Evolutionary conservation across 768 basidiomycete genomes (phyloP).

Genomic region (Suillus decipiens): DNA sequence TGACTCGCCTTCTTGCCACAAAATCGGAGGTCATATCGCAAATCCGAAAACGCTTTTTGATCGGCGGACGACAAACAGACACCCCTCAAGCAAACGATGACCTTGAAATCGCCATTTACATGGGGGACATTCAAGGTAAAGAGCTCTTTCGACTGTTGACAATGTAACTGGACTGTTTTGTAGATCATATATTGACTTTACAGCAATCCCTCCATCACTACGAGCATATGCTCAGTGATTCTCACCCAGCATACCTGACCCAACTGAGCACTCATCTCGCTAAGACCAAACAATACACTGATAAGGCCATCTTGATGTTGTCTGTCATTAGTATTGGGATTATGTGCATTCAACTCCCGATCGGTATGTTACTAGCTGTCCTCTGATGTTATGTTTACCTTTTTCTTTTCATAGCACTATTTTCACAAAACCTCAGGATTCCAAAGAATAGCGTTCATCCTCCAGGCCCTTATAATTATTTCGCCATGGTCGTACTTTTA

Average conservation of each 20-base stretch:
- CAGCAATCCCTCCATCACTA: conserved; percentile 84
- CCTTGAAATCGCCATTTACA: conserved; percentile 78
- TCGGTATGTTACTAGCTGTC: conserved; percentile 43
- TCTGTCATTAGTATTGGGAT: conserved; percentile 68
- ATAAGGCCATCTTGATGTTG: conserved; percentile 66
- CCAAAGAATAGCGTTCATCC: conserved; percentile 51
- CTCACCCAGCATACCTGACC: conserved; percentile 83
- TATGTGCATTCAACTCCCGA: conserved; percentile 60
- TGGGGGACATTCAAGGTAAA: conserved; percentile 90
- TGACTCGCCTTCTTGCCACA: conserved; percentile 71
- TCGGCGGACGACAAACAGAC: conserved; percentile 24
- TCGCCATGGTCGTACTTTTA: conserved; percentile 54
- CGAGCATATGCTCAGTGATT: conserved; percentile 85
- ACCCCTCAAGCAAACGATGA: conserved; percentile 46
- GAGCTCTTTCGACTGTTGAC: conserved; percentile 3
- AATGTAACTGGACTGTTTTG: conserved; percentile 8
- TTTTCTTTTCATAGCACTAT: conserved; percentile 46
- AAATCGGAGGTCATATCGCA: conserved; percentile 85
- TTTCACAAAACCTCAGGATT: conserved; percentile 66
- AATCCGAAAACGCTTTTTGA: conserved; percentile 69
- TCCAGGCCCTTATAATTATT: conserved; percentile 48
- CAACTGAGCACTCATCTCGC: conserved; percentile 68
- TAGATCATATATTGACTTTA: conserved; percentile 89
- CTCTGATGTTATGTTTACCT: conserved; percentile 3
- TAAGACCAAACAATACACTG: conserved; percentile 59